phyloP scores from a whole-genome alignment of 1,284 basidiomycete genomes.

The Marasmius fiardii region DNA sequence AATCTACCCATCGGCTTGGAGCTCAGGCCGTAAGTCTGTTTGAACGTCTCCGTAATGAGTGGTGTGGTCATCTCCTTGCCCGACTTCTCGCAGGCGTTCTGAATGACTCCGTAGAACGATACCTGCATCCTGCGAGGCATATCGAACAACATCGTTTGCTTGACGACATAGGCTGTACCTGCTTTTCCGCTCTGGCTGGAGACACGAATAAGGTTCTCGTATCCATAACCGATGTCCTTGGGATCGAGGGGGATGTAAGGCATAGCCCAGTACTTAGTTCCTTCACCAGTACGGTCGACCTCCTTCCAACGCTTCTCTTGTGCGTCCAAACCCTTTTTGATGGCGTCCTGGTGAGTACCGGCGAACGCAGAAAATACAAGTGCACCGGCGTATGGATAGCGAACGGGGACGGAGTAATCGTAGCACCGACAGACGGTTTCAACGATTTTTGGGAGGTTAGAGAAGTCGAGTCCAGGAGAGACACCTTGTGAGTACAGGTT shows the following conservation, averaged over 20 bases:
- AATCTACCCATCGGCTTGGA: slow-evolving; percentile 35
- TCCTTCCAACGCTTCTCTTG: slow-evolving; percentile 52
- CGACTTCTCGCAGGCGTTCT: slow-evolving; percentile 84
- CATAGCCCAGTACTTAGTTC: slow-evolving; percentile 70
- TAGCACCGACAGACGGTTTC: slow-evolving; percentile 86
- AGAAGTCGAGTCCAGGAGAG: slow-evolving; percentile 78
- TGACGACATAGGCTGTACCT: slow-evolving; percentile 85
- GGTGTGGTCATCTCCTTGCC: slow-evolving; percentile 55
- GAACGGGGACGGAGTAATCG: slow-evolving; percentile 81
- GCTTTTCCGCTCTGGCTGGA: slow-evolving; percentile 90
- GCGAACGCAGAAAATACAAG: slow-evolving; percentile 93
- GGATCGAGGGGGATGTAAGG: slow-evolving; percentile 92
- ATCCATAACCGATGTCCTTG: slow-evolving; percentile 82
- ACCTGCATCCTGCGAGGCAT: slow-evolving; percentile 88
- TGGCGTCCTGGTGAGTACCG: slow-evolving; percentile 89
- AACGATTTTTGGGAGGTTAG: slow-evolving; percentile 77
- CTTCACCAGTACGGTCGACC: slow-evolving; percentile 46
- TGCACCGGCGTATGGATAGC: slow-evolving; percentile 89
- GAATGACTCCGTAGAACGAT: slow-evolving; percentile 82
- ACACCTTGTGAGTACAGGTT: slow-evolving; percentile 91
- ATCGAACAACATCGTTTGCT: slow-evolving; percentile 79
- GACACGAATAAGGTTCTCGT: slow-evolving; percentile 92
- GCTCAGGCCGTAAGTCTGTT: slow-evolving; percentile 68
- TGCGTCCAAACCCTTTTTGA: slow-evolving; percentile 90
- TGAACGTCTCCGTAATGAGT: slow-evolving; percentile 75